Evolutionary conservation across 2,329 filamentous ascomycete species (phyloP), one percentile per base, ranked within the genome.

Genomic region (Diaporthe sp.): DNA sequence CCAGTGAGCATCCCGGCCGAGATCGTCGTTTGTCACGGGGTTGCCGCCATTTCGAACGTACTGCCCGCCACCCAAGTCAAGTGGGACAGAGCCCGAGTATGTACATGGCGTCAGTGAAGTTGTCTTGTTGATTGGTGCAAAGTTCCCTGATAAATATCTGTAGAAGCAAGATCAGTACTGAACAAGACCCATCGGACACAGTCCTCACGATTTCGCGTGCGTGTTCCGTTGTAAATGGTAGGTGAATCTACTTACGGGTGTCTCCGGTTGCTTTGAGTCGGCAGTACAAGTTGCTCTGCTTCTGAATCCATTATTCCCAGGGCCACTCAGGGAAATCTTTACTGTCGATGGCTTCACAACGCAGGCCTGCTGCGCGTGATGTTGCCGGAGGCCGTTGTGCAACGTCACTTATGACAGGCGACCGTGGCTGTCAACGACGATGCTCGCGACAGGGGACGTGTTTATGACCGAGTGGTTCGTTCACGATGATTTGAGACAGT

Each of bases 1-100:
- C 92, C 92, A 94, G 80, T 94, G 93, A 12, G 91, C 88, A 80
- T 93, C 91, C 77, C 91, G 87, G 53, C 88, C 88, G 3, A 90
- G 81, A 72, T 93, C 89, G 31, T 89, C 85, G 75, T 94, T 92
- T 39, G 88, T 88, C 10, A 93, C 85, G 8, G 93, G 92, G 79
- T 94, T 94, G 39, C 90, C 91, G 55, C 93, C 93, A 80, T 94
- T 95, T 22, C 93, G 90, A 39, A 94, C 90, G 79, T 94, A 94
- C 82, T 94, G 89, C 17, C 93, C 93, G 1, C 92, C 93, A 12
- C 87, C 87, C 55, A 95, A 86, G 76, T 94, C 92, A n/a, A 84
- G 77, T 1, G 93, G 93, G 68, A 94, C 91, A 0, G 77, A 81
- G 9, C 93, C 93, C 2, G 86, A 85, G 79, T 88, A 90, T 2